A percentile compares a stretch with the other conserved stretches of the same genome.
phyloP scores from a whole-genome alignment of 345 rosid species.

The Anastatica hierochuntica region DNA sequence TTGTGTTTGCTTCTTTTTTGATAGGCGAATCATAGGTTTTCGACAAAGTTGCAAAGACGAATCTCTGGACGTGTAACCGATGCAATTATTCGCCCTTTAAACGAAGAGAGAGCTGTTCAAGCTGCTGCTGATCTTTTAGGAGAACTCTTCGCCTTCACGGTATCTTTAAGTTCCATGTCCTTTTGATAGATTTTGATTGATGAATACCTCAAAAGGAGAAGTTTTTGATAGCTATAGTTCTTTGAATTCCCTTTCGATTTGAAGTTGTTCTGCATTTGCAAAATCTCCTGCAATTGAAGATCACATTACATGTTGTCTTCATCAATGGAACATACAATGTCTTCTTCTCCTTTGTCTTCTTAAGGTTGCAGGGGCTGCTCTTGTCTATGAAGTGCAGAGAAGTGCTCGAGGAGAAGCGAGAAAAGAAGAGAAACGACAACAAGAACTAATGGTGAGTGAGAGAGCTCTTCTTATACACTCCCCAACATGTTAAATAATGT shows the following conservation, averaged over 20 bases:
- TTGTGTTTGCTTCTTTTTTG: no score
- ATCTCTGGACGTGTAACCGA: slow-evolving; percentile 55
- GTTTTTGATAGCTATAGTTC: background rate
- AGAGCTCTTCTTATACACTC: background rate
- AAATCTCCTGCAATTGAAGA: background rate
- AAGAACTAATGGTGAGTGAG: slow-evolving; percentile 57
- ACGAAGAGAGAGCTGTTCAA: slow-evolving; percentile 84
- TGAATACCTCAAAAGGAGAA: no score
- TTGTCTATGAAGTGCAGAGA: slow-evolving; percentile 72
- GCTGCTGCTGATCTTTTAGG: slow-evolving; percentile 83
- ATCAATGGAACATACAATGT: background rate
- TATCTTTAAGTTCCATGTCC: slow-evolving; percentile 22
- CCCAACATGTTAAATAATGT: no score
- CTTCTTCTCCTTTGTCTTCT: background rate
- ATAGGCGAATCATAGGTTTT: slow-evolving; percentile 67
- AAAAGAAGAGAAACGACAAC: slow-evolving; percentile 61
- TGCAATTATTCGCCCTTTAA: slow-evolving; percentile 62
- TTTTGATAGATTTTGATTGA: background rate
- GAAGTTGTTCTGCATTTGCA: slow-evolving; percentile 1
- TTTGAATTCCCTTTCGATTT: background rate
- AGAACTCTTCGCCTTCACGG: slow-evolving; percentile 73
- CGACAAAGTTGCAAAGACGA: slow-evolving; percentile 58
- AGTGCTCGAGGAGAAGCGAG: slow-evolving; percentile 71
- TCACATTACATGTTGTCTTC: background rate
- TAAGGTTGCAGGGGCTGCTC: slow-evolving; percentile 71